A percentile compares a stretch with the other conserved stretches of the same genome.
phyloP scores from a whole-genome alignment of 306 rosid species.

The Glycine soja region DNA sequence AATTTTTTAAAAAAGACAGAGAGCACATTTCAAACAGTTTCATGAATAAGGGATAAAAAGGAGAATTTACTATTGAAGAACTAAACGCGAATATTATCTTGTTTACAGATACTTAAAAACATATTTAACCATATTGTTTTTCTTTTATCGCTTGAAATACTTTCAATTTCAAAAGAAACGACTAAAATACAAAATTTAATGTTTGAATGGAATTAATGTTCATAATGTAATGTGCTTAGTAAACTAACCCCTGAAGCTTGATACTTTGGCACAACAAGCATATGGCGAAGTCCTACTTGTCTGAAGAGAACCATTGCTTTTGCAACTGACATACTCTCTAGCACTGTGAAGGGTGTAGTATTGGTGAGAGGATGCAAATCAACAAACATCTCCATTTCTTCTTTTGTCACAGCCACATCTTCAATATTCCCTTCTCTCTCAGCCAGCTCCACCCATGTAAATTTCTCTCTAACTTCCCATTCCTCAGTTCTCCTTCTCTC shows the following conservation, averaged over 20 bases:
- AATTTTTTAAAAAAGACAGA: too few relatives aligned
- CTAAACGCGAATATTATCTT: not conserved
- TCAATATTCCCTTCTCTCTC: conserved; percentile 76
- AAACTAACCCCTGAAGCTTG: conserved; percentile 77
- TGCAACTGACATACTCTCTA: conserved; percentile 77
- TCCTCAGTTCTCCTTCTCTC: conserved; percentile 84
- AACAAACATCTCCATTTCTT: conserved; percentile 83
- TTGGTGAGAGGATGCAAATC: conserved; percentile 89
- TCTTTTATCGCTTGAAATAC: not conserved
- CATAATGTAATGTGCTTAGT: not conserved
- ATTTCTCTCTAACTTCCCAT: conserved; percentile 90
- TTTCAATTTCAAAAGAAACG: not conserved
- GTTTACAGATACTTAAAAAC: not conserved
- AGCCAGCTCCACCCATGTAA: conserved; percentile 75
- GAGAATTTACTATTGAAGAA: not conserved
- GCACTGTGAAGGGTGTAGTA: conserved; percentile 76
- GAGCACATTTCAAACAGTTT: too few relatives aligned
- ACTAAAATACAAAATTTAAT: not conserved
- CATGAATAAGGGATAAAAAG: not conserved
- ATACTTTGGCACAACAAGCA: conserved; percentile 82
- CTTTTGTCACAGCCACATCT: conserved; percentile 71
- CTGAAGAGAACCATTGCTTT: conserved; percentile 89
- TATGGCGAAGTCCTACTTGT: conserved; percentile 82
- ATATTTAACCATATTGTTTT: not conserved
- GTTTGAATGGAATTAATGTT: conserved; percentile 7